phyloP scores from a whole-genome alignment of 2,329 filamentous ascomycete species.

The Ophiosphaerella korrae region DNA sequence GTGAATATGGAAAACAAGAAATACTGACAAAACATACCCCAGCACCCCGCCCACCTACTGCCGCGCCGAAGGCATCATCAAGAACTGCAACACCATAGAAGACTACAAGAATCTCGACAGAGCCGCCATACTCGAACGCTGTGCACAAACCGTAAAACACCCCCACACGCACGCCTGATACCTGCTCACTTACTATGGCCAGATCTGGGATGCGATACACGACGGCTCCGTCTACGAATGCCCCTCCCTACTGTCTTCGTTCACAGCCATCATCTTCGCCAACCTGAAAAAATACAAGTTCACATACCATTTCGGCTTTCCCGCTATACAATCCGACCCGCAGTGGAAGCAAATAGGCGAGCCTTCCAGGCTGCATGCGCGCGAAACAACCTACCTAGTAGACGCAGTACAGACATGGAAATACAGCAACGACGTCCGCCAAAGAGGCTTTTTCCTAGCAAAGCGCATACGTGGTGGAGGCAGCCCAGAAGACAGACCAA shows the following conservation, averaged over 20 bases:
- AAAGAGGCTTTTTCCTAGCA: slow-evolving; percentile 95
- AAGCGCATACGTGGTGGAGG: slow-evolving; percentile 65
- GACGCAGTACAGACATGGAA: slow-evolving; percentile 87
- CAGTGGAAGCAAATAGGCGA: slow-evolving; percentile 66
- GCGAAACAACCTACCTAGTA: slow-evolving; percentile 79
- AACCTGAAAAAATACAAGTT: slow-evolving; percentile 98
- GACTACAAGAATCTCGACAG: slow-evolving; percentile 89
- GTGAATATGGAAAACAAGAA: background rate
- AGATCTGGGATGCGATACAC: slow-evolving; percentile 97
- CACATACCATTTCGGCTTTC: slow-evolving; percentile 98
- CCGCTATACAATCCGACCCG: slow-evolving; percentile 86
- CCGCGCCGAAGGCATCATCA: slow-evolving; percentile 90
- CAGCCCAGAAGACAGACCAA: slow-evolving; percentile 39
- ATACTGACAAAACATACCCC: slow-evolving; percentile 15
- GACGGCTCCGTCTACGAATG: slow-evolving; percentile 96
- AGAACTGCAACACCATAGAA: slow-evolving; percentile 94
- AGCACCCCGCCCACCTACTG: slow-evolving; percentile 58
- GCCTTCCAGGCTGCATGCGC: slow-evolving; percentile 58
- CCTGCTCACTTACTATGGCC: slow-evolving; percentile 25
- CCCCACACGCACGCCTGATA: slow-evolving; percentile 18
- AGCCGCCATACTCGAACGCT: slow-evolving; percentile 73
- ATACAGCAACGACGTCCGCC: slow-evolving; percentile 77
- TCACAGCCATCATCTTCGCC: slow-evolving; percentile 87
- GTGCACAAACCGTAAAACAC: slow-evolving; percentile 71
- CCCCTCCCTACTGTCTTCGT: slow-evolving; percentile 87